Percentiles rank a stretch among this genome's conserved stretches.
phyloP scores from a whole-genome alignment of 495 filamentous ascomycete species.

The Coniosporium apollinis region DNA sequence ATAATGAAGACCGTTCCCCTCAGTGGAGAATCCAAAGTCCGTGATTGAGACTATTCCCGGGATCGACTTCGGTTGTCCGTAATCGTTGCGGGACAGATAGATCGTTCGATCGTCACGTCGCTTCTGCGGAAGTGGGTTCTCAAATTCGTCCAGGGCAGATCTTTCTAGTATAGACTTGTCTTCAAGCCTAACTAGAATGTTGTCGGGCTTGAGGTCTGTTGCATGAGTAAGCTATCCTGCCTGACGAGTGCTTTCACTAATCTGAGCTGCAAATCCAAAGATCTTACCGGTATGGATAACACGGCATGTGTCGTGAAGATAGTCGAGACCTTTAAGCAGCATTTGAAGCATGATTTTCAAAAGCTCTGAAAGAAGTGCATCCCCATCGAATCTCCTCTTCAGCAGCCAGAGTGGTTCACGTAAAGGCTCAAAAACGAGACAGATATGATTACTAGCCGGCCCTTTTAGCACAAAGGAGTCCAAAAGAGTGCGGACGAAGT shows the following conservation, averaged over 20 bases:
- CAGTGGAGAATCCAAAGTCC: constrained; percentile 5
- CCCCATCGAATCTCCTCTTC: background rate
- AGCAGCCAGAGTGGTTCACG: constrained; percentile 7
- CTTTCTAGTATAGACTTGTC: constrained; percentile 27
- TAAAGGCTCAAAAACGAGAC: constrained; percentile 9
- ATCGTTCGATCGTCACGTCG: constrained; percentile 12
- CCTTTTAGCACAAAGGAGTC: constrained; percentile 4
- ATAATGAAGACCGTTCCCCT: background rate
- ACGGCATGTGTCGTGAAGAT: constrained; percentile 5
- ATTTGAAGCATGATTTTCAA: background rate
- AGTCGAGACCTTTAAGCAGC: constrained; percentile 5
- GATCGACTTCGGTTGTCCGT: background rate
- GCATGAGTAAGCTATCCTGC: background rate
- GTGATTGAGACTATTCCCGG: background rate
- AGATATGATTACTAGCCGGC: constrained; percentile 5
- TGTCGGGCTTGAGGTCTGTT: constrained; percentile 31
- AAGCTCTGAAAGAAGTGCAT: background rate
- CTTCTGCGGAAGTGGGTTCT: constrained; percentile 27
- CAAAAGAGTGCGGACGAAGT: background rate
- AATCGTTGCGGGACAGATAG: constrained; percentile 3
- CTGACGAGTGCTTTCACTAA: background rate
- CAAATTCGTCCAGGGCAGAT: constrained; percentile 24
- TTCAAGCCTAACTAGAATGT: constrained; percentile 31
- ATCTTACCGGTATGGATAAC: constrained; percentile 5
- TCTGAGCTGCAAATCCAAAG: background rate